A percentile compares a stretch with the other conserved stretches of the same genome.
phyloP scores from a whole-genome alignment of 2,329 filamentous ascomycete genomes.

The Cercospora sp. region DNA sequence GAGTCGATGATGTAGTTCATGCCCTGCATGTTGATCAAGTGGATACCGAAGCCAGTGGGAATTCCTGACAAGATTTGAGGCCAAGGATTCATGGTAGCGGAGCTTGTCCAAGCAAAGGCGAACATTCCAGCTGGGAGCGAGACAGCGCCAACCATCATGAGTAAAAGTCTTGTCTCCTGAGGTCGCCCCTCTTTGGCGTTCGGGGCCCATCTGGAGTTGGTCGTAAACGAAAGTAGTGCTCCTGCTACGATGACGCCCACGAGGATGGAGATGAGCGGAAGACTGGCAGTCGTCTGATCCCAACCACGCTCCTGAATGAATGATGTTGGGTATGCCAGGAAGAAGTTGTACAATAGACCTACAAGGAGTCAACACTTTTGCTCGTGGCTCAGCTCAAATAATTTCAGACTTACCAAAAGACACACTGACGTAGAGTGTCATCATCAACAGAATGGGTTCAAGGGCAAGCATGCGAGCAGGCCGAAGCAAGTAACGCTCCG shows the following conservation, averaged over 20 bases:
- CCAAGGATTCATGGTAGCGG: constrained; percentile 52
- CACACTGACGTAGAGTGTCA: constrained; percentile 38
- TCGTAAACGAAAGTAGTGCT: constrained; percentile 41
- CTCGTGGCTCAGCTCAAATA: not conserved
- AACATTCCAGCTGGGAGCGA: constrained; percentile 40
- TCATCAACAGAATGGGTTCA: constrained; percentile 49
- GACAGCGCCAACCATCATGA: constrained; percentile 42
- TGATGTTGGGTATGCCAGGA: constrained; percentile 36
- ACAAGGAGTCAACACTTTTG: not conserved
- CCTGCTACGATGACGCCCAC: constrained; percentile 64
- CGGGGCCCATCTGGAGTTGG: constrained; percentile 45
- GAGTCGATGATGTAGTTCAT: constrained; percentile 59
- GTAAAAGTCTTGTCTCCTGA: constrained; percentile 47
- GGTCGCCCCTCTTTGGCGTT: constrained; percentile 42
- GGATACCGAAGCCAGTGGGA: constrained; percentile 33
- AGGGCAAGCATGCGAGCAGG: constrained; percentile 48
- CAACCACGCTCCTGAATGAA: constrained; percentile 74
- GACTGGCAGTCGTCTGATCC: constrained; percentile 71
- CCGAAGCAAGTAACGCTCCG: constrained; percentile 45
- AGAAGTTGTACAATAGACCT: constrained; percentile 41
- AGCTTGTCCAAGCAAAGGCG: constrained; percentile 43
- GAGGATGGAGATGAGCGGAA: constrained; percentile 72
- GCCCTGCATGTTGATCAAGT: constrained; percentile 31
- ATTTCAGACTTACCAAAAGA: constrained; percentile 35
- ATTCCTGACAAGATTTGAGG: constrained; percentile 39